Base-by-base conservation (phyloP, 306 rosid genomes). In the Hippophae rhamnoides region DNA sequence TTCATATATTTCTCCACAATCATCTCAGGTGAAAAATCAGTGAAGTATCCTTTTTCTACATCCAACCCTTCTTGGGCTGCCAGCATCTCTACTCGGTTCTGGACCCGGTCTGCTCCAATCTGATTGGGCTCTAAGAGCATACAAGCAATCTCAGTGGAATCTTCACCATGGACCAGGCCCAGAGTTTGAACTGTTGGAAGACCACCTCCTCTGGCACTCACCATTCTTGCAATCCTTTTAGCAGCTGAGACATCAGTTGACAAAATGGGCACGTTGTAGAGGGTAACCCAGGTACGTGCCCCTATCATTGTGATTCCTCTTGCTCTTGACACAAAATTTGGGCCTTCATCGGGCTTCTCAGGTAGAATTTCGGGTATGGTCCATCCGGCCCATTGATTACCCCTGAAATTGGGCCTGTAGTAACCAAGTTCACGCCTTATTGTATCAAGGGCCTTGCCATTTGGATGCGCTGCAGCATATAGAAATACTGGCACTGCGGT, bases 311-410 rank as follows among this genome's bases (percentile, higher is more conserved):
- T 5, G 67, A 90, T 76, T 47, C 95, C 96, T 78, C 82, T 77
- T 0, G 78, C 65, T 12, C 41, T 75, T 38, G 84, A 74, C 43
- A 85, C 81, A 1, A 9, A 18, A 1, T 54, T 47, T 3, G 95
- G 95, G 2, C 98, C 96, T 72, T 79, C 83, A 41, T 85, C 78
- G 0, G 98, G 98, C 40, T 54, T 74, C 47, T 70, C 84, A 0
- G 84, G 69, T 40, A 85, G 78, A 10, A 42, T 67, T 41, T 83
- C 89, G 0, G 89, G 76, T 74, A 81, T 66, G 6, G 82, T 66
- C 97, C 94, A 83, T 11, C 95, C 95, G 12, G 81, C 96, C 96
- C 95, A 90, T 69, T 85, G 95, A 70, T 44, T 79, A 26, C 96
- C 97, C 79, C 43, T 63, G 62, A 14, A 74, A 57, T 85, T 90